Base-by-base conservation (phyloP, 345 rosid genomes). In the Carallia brachiata region DNA sequence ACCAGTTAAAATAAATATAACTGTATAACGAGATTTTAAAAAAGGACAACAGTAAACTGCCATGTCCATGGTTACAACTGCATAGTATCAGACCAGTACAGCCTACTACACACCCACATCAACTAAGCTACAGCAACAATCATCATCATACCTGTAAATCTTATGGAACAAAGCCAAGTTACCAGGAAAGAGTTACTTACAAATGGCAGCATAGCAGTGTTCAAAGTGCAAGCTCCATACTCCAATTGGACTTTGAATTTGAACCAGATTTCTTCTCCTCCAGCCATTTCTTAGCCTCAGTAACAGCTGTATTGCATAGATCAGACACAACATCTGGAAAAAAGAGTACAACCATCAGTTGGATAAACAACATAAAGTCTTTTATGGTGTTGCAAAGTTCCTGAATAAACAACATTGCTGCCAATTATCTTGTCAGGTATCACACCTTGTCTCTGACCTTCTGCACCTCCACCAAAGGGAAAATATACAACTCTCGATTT, bases 221-320 rank as follows among this genome's bases (percentile, higher is more conserved):
- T 78, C 70, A 79, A 58, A 55, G 70, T 70, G 71, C 70, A 75
- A 55, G 63, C 74, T 68, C 79, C 85, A 65, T 37, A 70, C 58
- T 85, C 84, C 75, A 79, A 28, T 79, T 87, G 68, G 87, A 68
- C 77, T 83, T 88, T 50, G 84, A 78, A 73, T 52, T 82, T 69
- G 91, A 86, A 39, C 85, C 87, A 9, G 67, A 81, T 82, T 86
- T 94, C 85, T 91, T 91, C 82, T 84, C 86, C 78, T 86, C 85
- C 23, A 88, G 72, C 96, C 96, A 91, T 68, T 82, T 90, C 70
- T 82, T 90, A 55, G 97, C 97, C 86, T 92, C 96, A 72, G 61
- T 71, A 64, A 88, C 83, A 80, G 89, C 89, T 73, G 80, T 63
- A 73, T 58, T 76, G 71, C 84, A 68, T 70, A 73, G 70, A 68